Base-by-base conservation (phyloP, 108 stramenopile genomes). In the Fistulifera pelliculosa region DNA sequence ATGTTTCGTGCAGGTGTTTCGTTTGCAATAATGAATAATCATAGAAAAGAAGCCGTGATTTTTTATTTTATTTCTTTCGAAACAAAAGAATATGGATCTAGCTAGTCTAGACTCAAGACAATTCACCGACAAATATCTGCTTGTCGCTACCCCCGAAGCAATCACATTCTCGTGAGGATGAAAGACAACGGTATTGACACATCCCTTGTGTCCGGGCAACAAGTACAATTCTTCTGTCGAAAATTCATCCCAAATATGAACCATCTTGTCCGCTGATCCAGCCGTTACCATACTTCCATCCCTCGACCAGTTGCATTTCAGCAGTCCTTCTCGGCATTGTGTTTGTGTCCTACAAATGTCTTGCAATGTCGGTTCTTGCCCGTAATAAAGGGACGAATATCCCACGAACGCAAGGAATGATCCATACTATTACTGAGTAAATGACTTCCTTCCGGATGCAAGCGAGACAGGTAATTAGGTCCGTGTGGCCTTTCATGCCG, bases 161-260 rank as follows among this genome's bases (percentile, higher is more conserved):
- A 85, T 42, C 7, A 83, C 71, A 54, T 76, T 74, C 11, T 22
- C 15, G 48, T 66, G 72, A 27, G 87, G 83, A 67, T 89, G 83
- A 65, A 84, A 85, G 44, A 70, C 65, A 38, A 88, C 88, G 23
- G 90, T 65, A 62, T 93, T 90, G 16, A 93, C 90, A 43, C 83
- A 78, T 6, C 90, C 94, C 38, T 71, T 66, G 68, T 94, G 94
- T 1, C 94, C 94, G 12, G 87, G 88, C 23, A 92, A 61, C 40
- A 49, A 66, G 64, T 92, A 92, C 23, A 94, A 68, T 73, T 94
- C 91, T 70, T 89, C 75, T 2, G 77, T 51, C 56, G 76, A 73
- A 19, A 74, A 54, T 47, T 73, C 86, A 64, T 94, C 94, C 90
- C 90, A 94, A 49, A 94, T 79, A 61, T 90, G 93, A 49, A 94